Percentiles rank a stretch among this genome's conserved stretches.
phyloP scores from a whole-genome alignment of 768 basidiomycete genomes.

The Lentinula raphanica region DNA sequence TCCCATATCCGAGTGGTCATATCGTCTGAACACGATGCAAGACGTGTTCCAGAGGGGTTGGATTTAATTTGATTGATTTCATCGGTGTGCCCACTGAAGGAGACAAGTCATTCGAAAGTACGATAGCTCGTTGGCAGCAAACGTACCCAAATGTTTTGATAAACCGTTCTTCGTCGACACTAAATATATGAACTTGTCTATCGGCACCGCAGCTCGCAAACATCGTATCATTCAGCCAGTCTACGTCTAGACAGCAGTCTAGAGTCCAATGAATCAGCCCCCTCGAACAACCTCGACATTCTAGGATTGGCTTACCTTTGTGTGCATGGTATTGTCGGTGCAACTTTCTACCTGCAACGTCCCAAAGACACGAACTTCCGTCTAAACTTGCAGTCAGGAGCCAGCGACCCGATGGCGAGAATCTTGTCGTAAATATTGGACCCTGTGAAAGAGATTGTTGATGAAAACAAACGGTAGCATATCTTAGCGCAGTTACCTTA shows the following conservation, averaged over 20 bases:
- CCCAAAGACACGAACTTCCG: constrained; percentile 74
- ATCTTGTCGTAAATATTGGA: constrained; percentile 74
- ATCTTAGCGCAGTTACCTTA: constrained; percentile 39
- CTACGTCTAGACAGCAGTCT: constrained; percentile 79
- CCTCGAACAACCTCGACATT: neutral
- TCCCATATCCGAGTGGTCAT: constrained; percentile 74
- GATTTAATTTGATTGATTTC: constrained; percentile 78
- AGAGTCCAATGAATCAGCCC: constrained; percentile 2
- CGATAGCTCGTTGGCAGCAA: neutral
- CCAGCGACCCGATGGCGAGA: constrained; percentile 70
- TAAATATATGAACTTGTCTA: constrained; percentile 54
- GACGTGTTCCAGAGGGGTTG: constrained; percentile 56
- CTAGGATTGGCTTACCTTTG: constrained; percentile 40
- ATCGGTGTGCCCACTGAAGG: constrained; percentile 58
- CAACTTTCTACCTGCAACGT: constrained; percentile 56
- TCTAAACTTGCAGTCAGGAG: constrained; percentile 75
- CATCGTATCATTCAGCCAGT: constrained; percentile 67
- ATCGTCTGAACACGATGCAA: constrained; percentile 84
- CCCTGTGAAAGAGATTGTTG: constrained; percentile 47
- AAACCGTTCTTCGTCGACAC: constrained; percentile 46
- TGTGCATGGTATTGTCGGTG: constrained; percentile 63
- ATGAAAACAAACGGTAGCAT: neutral
- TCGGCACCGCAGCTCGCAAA: constrained; percentile 78
- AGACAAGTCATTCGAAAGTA: neutral
- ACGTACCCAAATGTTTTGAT: constrained; percentile 60